phyloP scores from a whole-genome alignment of 495 filamentous ascomycete species.

The Aspergillus cavernicola region DNA sequence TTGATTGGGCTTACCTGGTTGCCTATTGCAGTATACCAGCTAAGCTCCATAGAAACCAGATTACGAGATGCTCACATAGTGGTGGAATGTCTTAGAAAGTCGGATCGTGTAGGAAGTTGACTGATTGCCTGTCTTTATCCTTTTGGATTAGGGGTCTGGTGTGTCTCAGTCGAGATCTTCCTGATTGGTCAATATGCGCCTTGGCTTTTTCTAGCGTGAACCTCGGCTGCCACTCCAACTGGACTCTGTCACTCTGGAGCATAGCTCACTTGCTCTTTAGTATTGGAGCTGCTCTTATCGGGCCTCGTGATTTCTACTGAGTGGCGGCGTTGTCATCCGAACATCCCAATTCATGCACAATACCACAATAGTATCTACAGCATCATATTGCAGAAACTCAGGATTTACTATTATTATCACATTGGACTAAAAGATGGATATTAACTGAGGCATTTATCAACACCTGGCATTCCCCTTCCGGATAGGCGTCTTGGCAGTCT shows the following conservation, averaged over 20 bases:
- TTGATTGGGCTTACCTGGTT: slow-evolving; percentile 3
- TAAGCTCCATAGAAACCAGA: not conserved
- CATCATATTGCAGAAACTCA: no score
- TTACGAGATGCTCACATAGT: slow-evolving; percentile 11
- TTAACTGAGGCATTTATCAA: no score
- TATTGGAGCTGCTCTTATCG: not conserved
- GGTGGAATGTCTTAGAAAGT: slow-evolving; percentile 19
- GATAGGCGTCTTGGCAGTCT: slow-evolving; percentile 10
- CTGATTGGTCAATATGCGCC: slow-evolving; percentile 16
- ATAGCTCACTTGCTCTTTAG: not conserved
- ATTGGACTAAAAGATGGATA: no score
- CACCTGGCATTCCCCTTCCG: slow-evolving; percentile 3
- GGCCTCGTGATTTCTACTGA: not conserved
- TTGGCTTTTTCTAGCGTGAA: slow-evolving; percentile 25
- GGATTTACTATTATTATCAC: no score
- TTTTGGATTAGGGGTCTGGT: slow-evolving; percentile 8
- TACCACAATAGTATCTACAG: no score
- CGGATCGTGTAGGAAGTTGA: not conserved
- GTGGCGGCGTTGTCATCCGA: not conserved
- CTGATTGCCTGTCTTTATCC: not conserved
- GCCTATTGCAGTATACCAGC: not conserved
- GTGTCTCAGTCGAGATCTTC: slow-evolving; percentile 14
- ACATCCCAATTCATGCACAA: not conserved
- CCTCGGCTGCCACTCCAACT: not conserved
- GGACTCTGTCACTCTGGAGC: not conserved